Evolutionary conservation across 768 basidiomycete genomes (phyloP).

Genomic region (Hericium coralloides): DNA sequence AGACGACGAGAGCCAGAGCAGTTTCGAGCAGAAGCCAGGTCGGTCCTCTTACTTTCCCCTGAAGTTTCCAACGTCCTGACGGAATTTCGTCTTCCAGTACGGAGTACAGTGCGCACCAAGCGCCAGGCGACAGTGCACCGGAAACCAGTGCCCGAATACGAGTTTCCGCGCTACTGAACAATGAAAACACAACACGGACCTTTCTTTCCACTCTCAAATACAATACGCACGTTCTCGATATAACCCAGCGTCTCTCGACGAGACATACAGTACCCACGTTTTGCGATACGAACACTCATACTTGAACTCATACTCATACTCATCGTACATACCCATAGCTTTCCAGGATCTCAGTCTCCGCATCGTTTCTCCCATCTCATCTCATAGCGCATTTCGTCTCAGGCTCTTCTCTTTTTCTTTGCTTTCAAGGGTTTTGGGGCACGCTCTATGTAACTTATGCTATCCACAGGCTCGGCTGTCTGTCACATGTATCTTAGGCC

Average conservation of each 20-base stretch:
- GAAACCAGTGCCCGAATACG: not conserved
- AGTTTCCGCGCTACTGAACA: not conserved
- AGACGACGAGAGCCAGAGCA: not conserved
- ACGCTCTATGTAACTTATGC: not conserved
- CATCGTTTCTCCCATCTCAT: no score
- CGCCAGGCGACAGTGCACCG: not conserved
- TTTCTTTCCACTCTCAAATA: no score
- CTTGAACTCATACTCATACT: not conserved
- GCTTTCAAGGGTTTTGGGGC: not conserved
- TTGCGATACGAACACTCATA: not conserved
- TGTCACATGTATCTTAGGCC: not conserved
- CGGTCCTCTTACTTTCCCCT: constrained; percentile 10
- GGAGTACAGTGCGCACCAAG: not conserved
- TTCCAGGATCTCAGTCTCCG: no score
- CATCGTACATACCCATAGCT: not conserved
- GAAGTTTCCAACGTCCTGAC: not conserved
- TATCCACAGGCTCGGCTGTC: not conserved
- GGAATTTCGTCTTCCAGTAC: not conserved
- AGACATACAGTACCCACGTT: not conserved
- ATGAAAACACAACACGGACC: no score
- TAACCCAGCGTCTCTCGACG: not conserved
- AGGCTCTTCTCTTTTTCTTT: no score
- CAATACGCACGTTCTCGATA: no score
- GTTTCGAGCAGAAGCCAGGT: constrained; percentile 12
- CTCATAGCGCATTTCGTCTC: no score